Percentiles rank a stretch among this genome's conserved stretches.
Conservation (phyloP, 345 rosid species). For the Salix dunnii region DNA sequence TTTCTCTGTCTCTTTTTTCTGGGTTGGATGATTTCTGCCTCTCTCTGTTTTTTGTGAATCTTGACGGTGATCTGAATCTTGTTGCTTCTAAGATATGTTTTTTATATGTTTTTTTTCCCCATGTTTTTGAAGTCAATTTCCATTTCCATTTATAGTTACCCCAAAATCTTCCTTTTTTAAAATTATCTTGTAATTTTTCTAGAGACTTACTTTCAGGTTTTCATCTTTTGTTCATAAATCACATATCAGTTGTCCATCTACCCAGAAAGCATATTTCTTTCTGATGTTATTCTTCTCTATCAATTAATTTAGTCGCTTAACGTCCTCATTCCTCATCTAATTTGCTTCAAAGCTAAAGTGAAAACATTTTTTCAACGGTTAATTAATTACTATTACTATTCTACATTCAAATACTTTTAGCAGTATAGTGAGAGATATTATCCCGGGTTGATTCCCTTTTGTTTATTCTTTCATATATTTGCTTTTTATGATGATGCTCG, state of each 20-base stretch:
- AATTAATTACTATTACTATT: no score
- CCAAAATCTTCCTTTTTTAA: not conserved
- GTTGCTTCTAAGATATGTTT: not conserved
- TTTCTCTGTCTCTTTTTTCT: not conserved
- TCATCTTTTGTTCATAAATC: no score
- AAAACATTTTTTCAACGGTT: no score
- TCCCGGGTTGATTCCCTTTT: not conserved
- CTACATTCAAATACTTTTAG: no score
- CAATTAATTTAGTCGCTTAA: no score
- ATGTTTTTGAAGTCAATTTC: not conserved
- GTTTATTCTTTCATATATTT: conserved; percentile 1
- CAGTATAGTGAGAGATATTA: not conserved
- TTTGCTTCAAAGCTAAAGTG: no score
- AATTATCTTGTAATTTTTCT: not conserved
- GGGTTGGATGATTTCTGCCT: not conserved
- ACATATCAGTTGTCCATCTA: no score
- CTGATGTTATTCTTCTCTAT: no score
- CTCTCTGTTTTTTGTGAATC: not conserved
- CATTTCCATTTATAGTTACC: not conserved
- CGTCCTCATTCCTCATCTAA: no score
- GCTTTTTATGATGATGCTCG: not conserved
- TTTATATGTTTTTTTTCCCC: not conserved
- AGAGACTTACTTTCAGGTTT: not conserved
- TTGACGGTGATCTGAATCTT: conserved; percentile 7
- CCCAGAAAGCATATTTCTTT: no score